phyloP scores from a whole-genome alignment of 345 rosid genomes.

The Sisymbrium altissimum region DNA sequence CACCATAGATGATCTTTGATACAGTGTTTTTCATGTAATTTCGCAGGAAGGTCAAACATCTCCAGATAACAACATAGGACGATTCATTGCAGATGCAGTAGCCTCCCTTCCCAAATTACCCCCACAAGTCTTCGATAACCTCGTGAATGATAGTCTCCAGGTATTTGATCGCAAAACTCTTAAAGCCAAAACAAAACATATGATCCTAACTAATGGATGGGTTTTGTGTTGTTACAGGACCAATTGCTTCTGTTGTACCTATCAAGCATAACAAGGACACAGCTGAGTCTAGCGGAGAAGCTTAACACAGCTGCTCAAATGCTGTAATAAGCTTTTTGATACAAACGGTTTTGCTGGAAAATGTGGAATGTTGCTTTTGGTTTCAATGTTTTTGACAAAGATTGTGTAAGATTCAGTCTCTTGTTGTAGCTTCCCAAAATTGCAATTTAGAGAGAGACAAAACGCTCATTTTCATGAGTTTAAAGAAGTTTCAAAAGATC shows the following conservation, averaged over 20 bases:
- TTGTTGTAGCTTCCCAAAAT: slow-evolving; percentile 27
- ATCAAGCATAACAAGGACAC: slow-evolving; percentile 92
- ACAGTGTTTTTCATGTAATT: not conserved
- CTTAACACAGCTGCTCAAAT: slow-evolving; percentile 92
- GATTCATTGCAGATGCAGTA: slow-evolving; percentile 64
- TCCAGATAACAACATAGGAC: slow-evolving; percentile 74
- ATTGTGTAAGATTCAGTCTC: slow-evolving; percentile 22
- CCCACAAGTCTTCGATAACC: slow-evolving; percentile 75
- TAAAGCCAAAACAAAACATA: not conserved
- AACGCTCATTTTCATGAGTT: not conserved
- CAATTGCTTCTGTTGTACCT: slow-evolving; percentile 75
- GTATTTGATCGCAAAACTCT: slow-evolving; percentile 32
- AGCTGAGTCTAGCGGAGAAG: slow-evolving; percentile 83
- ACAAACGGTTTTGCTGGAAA: not conserved
- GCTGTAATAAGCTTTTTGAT: slow-evolving; percentile 34
- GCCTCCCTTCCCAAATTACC: slow-evolving; percentile 72
- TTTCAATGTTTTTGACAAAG: slow-evolving; percentile 1
- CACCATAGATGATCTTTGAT: not conserved
- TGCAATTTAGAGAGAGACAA: not conserved
- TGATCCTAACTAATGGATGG: not conserved
- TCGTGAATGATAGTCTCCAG: slow-evolving; percentile 84
- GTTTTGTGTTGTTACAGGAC: slow-evolving; percentile 46
- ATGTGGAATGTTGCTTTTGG: slow-evolving; percentile 3
- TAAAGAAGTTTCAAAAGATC: not conserved
- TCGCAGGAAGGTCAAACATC: slow-evolving; percentile 68